Evolutionary conservation across 2,329 filamentous ascomycete genomes (phyloP), one percentile per base, ranked within the genome.

Genomic region (Microdochium nivale): DNA sequence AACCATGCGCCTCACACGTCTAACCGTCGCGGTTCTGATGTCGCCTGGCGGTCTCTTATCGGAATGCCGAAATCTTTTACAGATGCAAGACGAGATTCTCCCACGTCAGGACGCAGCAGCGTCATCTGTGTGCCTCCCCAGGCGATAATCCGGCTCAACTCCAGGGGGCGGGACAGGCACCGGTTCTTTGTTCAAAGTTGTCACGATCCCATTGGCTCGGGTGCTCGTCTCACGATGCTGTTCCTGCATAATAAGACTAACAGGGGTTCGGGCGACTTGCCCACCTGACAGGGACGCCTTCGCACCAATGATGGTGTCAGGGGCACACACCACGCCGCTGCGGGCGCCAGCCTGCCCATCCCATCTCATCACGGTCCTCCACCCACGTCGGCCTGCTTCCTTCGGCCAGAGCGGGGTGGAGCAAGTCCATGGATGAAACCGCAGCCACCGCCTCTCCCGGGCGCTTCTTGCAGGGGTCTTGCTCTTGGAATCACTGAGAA

Each of bases 141-240:
- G 13, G 14, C 7, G 35, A 16, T 40, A 14, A 16, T 16, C 19
- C 35, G 35, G 14, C 19, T 40, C 14, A 14, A 7, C 35, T 19
- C 14, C 35, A 19, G 8, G 19, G n/a, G 10, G 19, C 47, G 46
- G 47, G 47, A 23, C 21, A 14, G n/a, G 16, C n/a, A 32, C 48
- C 24, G 14, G 25, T 30, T n/a, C 35, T 47, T 47, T 52, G 47
- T n/a, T 21, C 40, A 44, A 11, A 8, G 21, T 23, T 5, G 5
- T 16, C 5, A 5, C 46, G 27, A 27, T 52, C 48, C 52, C 48
- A 60, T 64, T 64, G 62, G 62, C 48, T 35, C 23, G 35, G 47
- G 48, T 51, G 48, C 30, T 48, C 54, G 63, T 65, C 63, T 64
- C 62, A 65, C 62, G 53, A 62, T 60, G 56, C 49, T 54, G 62